Evolutionary conservation across 495 filamentous ascomycete species (phyloP), one percentile per base, ranked within the genome.

Genomic region (Penicillium canariense): DNA sequence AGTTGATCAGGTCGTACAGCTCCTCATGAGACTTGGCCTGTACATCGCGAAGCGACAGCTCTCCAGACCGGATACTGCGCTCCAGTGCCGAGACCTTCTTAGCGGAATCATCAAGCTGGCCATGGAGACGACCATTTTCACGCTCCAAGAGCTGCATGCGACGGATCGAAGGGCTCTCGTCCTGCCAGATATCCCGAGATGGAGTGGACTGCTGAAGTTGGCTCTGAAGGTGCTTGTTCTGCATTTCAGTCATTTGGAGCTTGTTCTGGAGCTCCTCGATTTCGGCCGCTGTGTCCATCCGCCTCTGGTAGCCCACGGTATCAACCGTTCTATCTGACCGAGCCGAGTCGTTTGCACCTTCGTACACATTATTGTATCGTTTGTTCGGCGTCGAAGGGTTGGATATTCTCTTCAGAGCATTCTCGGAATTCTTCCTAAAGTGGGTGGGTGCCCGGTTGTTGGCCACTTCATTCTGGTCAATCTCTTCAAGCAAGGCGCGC

Each of bases 1-100:
- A 91, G 68, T 90, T 95, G 66, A 98, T 88, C 44, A 96, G 76
- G 50, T 96, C 91, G 65, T 91, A 91, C 26, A 98, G 83, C 66
- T 98, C 94, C 62, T 97, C 94, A 54, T 97, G 91, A 2, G 90
- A 95, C 64, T 87, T 91, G 2, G 93, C 88, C 68, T 96, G 92
- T 25, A 98, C 82, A 68, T 98, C 94, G 38, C 92, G 88, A 32
- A 96, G 73, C 10, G 90, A 91, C 12, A 98, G 78, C 62, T 96
- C 87, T n/a, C 94, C 95, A 25, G 85, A 87, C 35, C 84, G 88
- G 46, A 97, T 84, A 34, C 85, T 89, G 62, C 89, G 89, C 69
- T 97, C 94, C 22, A 98, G 73, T 2, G 87, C 82, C 5, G 94
- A 96, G 18, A 97, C 88, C 71, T 96, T 96, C 78, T 92, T 91